Evolutionary conservation across 352 stramenopile genomes (phyloP), one percentile per base, ranked within the genome.

Genomic region (Globisporangium iwayamae): DNA sequence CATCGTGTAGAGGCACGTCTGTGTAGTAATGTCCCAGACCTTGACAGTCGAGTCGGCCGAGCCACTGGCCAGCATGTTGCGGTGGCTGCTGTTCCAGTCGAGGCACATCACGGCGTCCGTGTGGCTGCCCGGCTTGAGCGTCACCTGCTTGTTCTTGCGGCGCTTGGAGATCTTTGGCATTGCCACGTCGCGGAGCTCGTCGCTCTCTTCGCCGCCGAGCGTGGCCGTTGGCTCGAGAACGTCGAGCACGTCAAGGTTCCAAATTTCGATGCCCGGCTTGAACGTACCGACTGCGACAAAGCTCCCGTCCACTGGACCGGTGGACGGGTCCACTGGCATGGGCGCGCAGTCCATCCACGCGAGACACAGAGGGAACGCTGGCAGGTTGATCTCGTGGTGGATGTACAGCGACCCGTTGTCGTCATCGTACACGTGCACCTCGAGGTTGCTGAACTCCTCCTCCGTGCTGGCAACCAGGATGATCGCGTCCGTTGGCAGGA

Each of bases 271-370:
- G n/a, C 91, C 97, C 0, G 97, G 88, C 66, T 98, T 93, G 76
- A 99, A 99, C 14, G 97, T 99, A 38, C 98, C 98, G n/a, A 99
- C 96, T 0, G 98, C 98, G 11, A 98, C 96, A 71, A 97, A 99
- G 79, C 97, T 99, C 39, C 96, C 97, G 30, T 93, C 83, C 28
- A 94, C 75, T 11, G 85, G 82, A 6, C 87, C 87, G 14, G 72
- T 83, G 7, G 64, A 69, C 8, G 82, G 73, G 63, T 92, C 59
- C 11, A 89, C 66, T 16, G 85, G 75, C 65, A 87, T 59, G 0
- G 90, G 85, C 41, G 83, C 78, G 50, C 96, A 93, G 73, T 98
- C 94, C 72, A 99, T 97, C 87, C 98, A 99, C 7, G 94, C 95
- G 34, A 99, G 69, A 64, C 85, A 98, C n/a, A 99, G 80, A 28